These are phyloP conservation scores for Backusella westeae DNA, from an alignment of 192 early-diverging fungal species.

Conservation along the genomic window DNA sequence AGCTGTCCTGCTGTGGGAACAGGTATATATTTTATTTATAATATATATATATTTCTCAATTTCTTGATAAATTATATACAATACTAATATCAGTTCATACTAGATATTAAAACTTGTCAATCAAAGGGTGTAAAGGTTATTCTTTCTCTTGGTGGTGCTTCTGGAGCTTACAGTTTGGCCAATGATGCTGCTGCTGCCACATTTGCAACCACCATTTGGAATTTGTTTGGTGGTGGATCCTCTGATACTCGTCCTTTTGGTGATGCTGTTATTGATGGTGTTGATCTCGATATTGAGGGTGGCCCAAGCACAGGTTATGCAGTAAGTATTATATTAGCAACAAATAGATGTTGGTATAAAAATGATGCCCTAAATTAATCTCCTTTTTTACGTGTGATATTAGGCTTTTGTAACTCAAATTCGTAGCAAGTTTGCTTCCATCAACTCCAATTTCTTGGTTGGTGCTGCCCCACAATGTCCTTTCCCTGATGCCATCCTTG, in stretches of 20 bases:
- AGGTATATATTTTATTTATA: slow-evolving; percentile 7
- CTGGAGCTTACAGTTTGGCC: slow-evolving; percentile 60
- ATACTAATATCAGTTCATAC: neutral
- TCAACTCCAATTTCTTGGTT: slow-evolving; percentile 40
- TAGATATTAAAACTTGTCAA: slow-evolving; percentile 72
- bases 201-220: slow-evolving; percentile 73
- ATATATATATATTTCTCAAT: neutral
- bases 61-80: neutral
- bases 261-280: slow-evolving; percentile 50
- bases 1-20: slow-evolving; percentile 65
- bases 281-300: slow-evolving; percentile 68
- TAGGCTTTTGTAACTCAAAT: slow-evolving; percentile 53
- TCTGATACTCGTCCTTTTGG: slow-evolving; percentile 67
- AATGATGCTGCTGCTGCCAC: slow-evolving; percentile 52
- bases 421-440: slow-evolving; percentile 49
- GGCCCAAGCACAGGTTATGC: slow-evolving; percentile 55
- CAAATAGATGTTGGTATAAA: neutral
- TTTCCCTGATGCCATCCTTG: slow-evolving; percentile 72
- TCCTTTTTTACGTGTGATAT: neutral
- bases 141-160: slow-evolving; percentile 70
- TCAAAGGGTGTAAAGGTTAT: slow-evolving; percentile 68
- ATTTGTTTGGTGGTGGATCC: slow-evolving; percentile 71
- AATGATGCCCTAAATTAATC: neutral
- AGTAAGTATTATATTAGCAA: slow-evolving; percentile 1
- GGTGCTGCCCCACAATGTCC: slow-evolving; percentile 75